Conservation (phyloP, 148 eudicot species). For the Rhododendron kiyosumense region DNA sequence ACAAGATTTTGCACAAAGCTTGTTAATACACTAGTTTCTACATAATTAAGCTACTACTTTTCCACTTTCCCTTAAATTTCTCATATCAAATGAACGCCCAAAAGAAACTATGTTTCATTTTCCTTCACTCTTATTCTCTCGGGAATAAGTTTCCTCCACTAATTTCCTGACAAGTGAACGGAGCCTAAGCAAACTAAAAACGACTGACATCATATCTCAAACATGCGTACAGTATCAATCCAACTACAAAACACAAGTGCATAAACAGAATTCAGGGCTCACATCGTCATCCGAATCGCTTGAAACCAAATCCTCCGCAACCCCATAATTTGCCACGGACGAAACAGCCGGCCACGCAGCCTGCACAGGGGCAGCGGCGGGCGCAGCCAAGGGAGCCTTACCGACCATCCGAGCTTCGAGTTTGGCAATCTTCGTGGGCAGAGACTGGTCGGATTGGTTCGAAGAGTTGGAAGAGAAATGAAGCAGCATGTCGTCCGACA, state of each 20-base stretch:
- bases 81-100: not conserved
- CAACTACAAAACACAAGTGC: not conserved
- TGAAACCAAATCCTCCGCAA: conserved; percentile 31
- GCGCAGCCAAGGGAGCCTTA: conserved; percentile 46
- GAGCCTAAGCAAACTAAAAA: not conserved
- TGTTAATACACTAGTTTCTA: not conserved
- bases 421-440: conserved; percentile 76
- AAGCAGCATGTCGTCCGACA: conserved; percentile 80
- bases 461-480: conserved; percentile 90
- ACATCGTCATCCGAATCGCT: conserved; percentile 89
- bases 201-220: not conserved
- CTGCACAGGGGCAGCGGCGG: conserved; percentile 18
- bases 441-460: conserved; percentile 83
- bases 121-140: not conserved
- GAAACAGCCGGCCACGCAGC: conserved; percentile 30
- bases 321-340: conserved; percentile 21
- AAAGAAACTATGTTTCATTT: not conserved
- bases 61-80: not conserved
- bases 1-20: not conserved
- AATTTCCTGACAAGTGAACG: not conserved
- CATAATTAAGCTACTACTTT: not conserved
- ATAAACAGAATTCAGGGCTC: conserved; percentile 24
- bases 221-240: not conserved
- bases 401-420: conserved; percentile 96
- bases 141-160: not conserved